Percentiles rank a stretch among this genome's conserved stretches.
phyloP scores from a whole-genome alignment of 306 rosid species.

The Quercus ilex region DNA sequence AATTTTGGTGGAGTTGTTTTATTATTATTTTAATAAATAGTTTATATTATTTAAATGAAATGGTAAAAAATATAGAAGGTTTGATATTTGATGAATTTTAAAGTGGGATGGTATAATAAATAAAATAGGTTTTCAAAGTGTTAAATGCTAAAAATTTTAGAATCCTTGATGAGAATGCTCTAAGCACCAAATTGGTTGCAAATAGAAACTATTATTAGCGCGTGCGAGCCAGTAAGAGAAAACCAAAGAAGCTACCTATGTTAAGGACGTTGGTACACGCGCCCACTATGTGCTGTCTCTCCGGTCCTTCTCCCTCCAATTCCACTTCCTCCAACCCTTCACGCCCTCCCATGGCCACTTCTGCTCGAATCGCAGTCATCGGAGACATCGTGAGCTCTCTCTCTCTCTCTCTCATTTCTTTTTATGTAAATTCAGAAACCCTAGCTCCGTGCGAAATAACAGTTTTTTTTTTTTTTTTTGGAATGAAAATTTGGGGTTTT shows the following conservation, averaged over 20 bases:
- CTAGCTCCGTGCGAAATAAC: neutral
- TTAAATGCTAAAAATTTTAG: too few relatives aligned
- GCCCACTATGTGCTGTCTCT: conserved; percentile 25
- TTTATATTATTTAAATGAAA: too few relatives aligned
- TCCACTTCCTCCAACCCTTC: neutral
- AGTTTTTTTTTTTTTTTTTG: neutral
- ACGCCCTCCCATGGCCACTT: conserved; percentile 58
- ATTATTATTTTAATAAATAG: too few relatives aligned
- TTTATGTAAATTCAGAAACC: neutral
- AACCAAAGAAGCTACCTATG: conserved; percentile 17
- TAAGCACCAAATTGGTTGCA: too few relatives aligned
- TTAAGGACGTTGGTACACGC: conserved; percentile 49
- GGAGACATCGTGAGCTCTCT: conserved; percentile 65
- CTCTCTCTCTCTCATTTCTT: neutral
- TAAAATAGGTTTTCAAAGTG: too few relatives aligned
- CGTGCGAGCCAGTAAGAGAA: neutral
- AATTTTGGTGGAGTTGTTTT: too few relatives aligned
- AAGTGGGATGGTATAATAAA: too few relatives aligned
- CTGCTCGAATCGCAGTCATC: conserved; percentile 69
- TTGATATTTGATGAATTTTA: too few relatives aligned
- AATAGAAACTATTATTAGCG: neutral
- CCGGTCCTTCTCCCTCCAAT: conserved; percentile 8
- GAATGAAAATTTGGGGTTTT: neutral
- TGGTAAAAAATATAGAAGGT: too few relatives aligned
- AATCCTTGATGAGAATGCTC: too few relatives aligned